Base-by-base conservation (phyloP, 2,329 filamentous ascomycete species). In the Pseudocercospora fijiensis region DNA sequence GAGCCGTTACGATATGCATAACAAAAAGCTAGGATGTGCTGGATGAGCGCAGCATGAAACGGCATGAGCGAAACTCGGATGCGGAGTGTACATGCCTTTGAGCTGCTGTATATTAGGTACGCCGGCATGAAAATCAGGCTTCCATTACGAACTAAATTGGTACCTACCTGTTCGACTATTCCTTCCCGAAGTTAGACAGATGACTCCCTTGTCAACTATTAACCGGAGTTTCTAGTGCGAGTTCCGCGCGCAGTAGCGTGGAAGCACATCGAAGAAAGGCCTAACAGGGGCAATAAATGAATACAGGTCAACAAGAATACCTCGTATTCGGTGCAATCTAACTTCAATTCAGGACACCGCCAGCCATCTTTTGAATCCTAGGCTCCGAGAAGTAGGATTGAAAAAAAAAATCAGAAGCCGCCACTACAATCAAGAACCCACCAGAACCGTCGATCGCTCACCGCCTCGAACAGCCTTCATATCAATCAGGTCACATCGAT, bases 81-180 rank as follows among this genome's bases (percentile, higher is more conserved):
- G 61, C 53, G 43, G 64, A 59, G 51, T 65, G 60, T 65, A 65
- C 62, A 66, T 68, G 66, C 37, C 62, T 66, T 59, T 43, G 58
- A 61, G 61, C 61, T 67, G 63, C 65, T 67, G 67, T 68, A 67
- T 64, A 64, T 65, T 65, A 67, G 66, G 57, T 64, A 60, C 59
- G 65, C 65, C 65, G 65, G 62, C 67, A 63, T 57, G 61, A 67
- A 61, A 65, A 41, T 24, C 28, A 41, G 53, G 53, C 53, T 56
- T 41, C 53, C 53, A 56, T 56, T 28, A 37, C 30, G 53, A 56
- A 56, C 28, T 56, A 37, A 56, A 56, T 41, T 37, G 53, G 53
- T 37, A 22, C 27, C 53, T 37, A 22, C 27, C 53, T 53, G 20
- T n/a, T 49, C 24, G 20, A 24, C 45, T 49, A 4, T 24, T 20